Conservation (phyloP, 1,139 yeast genomes). For the Chernovozyma sophiae-reginae region DNA sequence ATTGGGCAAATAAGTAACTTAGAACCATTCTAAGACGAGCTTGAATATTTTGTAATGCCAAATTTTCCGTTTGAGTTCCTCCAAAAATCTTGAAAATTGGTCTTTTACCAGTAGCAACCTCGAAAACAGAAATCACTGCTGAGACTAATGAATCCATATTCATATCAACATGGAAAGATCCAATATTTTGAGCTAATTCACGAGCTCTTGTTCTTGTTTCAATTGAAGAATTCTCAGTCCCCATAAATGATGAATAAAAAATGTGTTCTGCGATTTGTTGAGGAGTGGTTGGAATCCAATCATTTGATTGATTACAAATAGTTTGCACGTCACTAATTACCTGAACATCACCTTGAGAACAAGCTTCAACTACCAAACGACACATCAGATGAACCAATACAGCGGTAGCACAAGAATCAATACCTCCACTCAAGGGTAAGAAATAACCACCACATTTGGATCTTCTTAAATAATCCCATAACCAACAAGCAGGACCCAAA, state of each 20-base stretch:
- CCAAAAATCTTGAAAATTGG: constrained; percentile 92
- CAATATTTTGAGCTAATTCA: constrained; percentile 67
- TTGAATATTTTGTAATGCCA: constrained; percentile 93
- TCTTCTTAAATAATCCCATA: constrained; percentile 95
- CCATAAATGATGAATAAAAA: constrained; percentile 93
- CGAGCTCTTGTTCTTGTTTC: constrained; percentile 89
- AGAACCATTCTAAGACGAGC: constrained; percentile 94
- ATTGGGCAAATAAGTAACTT: constrained; percentile 88
- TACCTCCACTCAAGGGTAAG: constrained; percentile 93
- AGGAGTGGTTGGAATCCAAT: constrained; percentile 69
- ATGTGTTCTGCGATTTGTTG: constrained; percentile 69
- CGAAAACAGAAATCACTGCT: constrained; percentile 72
- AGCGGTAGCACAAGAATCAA: constrained; percentile 97
- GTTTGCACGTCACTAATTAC: constrained; percentile 72
- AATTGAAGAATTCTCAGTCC: constrained; percentile 82
- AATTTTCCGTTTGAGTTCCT: constrained; percentile 84
- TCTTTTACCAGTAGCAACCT: constrained; percentile 81
- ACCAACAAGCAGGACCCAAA: constrained; percentile 97
- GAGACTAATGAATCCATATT: constrained; percentile 84
- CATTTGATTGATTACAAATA: constrained; percentile 47
- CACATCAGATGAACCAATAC: constrained; percentile 95
- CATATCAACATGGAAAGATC: constrained; percentile 86
- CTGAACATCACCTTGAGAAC: constrained; percentile 60
- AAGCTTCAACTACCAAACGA: constrained; percentile 67
- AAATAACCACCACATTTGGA: constrained; percentile 88